Evolutionary conservation across 1,284 basidiomycete genomes (phyloP), one percentile per base, ranked within the genome.

Genomic region (Coniferiporia sulphurascens): DNA sequence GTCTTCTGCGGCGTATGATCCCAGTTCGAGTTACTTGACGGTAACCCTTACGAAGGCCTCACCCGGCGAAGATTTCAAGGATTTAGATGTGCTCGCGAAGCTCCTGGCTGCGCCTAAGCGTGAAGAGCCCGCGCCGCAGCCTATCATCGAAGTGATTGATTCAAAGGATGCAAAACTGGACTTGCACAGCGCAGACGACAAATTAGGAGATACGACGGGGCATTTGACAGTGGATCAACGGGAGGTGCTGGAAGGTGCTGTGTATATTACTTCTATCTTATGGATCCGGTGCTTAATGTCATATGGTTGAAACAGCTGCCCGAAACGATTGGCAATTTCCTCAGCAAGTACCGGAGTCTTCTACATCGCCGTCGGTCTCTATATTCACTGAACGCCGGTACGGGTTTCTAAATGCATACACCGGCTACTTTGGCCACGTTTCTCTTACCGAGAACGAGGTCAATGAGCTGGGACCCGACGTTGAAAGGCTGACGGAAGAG

Each of bases 301-400:
- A n/a, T 12, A 48, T 21, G 2, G 27, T 10, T 41, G 21, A 8
- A 17, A n/a, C 54, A 91, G 90, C 89, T 35, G 85, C 83, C 48
- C 76, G 83, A 67, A 86, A 89, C 64, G 86, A 89, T 67, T 92
- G 90, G 90, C 85, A 84, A 66, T 64, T 90, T 46, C 82, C 84
- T 9, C 89, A 91, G 70, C 69, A 77, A 27, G 66, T 84, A 12
- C 78, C 84, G 17, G 74, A 78, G 52, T 21, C 48, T 4, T 53
- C 56, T 21, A 65, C 72, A 12, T 63, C 72, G 27, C 65, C 76
- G 8, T 66, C 68, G 3, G 64, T 82, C 35, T 73, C 75, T 48
- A 73, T 75, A 1, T 74, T 76, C 9, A 53, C 71, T 5, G 73
- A 78, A 61, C 79, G 75, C 55, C 77, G 72, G 9, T 92, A 92